phyloP scores from a whole-genome alignment of 2,329 filamentous ascomycete species.

The Botrytis porri region DNA sequence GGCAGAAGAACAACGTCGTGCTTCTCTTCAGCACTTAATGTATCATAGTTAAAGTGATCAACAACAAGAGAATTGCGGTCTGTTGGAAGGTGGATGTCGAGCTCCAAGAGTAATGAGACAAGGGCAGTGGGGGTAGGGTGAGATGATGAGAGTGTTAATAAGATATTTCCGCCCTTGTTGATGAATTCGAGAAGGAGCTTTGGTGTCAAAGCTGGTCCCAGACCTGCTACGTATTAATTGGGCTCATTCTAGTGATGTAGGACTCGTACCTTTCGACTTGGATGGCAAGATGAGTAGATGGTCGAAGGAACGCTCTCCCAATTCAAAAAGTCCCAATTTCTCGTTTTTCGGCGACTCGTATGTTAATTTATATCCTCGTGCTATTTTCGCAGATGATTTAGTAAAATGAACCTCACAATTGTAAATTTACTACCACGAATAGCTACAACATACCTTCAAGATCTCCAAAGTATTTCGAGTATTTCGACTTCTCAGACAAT shows the following conservation, averaged over 20 bases:
- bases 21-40: slow-evolving; percentile 68
- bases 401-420: slow-evolving; percentile 10
- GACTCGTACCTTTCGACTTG: slow-evolving; percentile 75
- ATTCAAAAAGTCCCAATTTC: slow-evolving; percentile 72
- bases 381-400: slow-evolving; percentile 46
- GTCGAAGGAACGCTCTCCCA: slow-evolving; percentile 86
- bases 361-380: slow-evolving; percentile 74
- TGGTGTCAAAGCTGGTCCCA: slow-evolving; percentile 84
- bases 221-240: slow-evolving; percentile 50
- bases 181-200: slow-evolving; percentile 86
- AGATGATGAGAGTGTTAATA: slow-evolving; percentile 76
- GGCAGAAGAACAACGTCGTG: slow-evolving; percentile 87
- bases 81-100: slow-evolving; percentile 82
- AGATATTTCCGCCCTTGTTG: slow-evolving; percentile 86
- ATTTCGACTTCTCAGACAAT: slow-evolving; percentile 72
- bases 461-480: slow-evolving; percentile 77
- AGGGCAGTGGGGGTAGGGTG: slow-evolving; percentile 68
- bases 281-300: slow-evolving; percentile 85
- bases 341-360: slow-evolving; percentile 84
- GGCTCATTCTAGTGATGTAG: slow-evolving; percentile 14
- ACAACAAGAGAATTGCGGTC: slow-evolving; percentile 84
- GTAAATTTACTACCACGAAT: slow-evolving; percentile 21
- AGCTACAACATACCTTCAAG: slow-evolving; percentile 57
- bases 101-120: slow-evolving; percentile 75
- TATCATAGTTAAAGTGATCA: slow-evolving; percentile 95